Percentiles rank a stretch among this genome's conserved stretches.
These are phyloP conservation scores for Acidomyces sp. DNA, from an alignment of 495 filamentous ascomycete species.

Conservation along the genomic window DNA sequence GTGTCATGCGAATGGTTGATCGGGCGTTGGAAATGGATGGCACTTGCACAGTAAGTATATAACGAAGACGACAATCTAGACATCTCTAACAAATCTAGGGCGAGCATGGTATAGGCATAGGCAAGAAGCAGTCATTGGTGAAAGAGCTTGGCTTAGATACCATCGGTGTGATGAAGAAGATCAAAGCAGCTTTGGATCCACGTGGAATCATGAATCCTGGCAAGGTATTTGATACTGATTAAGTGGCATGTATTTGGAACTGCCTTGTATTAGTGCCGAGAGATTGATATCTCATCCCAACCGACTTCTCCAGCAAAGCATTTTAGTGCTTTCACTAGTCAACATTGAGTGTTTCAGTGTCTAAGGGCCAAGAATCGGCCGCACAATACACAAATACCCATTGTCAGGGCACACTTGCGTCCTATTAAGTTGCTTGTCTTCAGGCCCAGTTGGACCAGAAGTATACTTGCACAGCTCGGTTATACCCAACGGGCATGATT, in stretches of 20 bases:
- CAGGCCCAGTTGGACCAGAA: conserved; percentile 15
- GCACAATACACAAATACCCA: no score
- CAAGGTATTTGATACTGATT: conserved; percentile 56
- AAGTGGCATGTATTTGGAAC: no score
- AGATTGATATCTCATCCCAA: no score
- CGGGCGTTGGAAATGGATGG: conserved; percentile 85
- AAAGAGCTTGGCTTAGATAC: conserved; percentile 76
- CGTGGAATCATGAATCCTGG: conserved; percentile 85
- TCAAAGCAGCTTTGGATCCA: conserved; percentile 78
- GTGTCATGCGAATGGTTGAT: conserved; percentile 79
- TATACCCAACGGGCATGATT: conserved; percentile 13
- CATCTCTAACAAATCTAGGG: no score
- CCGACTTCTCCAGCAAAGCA: no score
- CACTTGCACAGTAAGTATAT: conserved; percentile 44
- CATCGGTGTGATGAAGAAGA: conserved; percentile 68
- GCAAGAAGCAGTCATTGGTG: conserved; percentile 68
- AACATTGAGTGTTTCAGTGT: no score
- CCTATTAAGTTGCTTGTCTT: conserved; percentile 19
- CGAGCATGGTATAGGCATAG: conserved; percentile 80
- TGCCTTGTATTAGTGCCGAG: no score
- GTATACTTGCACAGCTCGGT: conserved; percentile 12
- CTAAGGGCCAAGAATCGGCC: no score
- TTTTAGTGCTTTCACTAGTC: no score
- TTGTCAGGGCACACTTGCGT: no score
- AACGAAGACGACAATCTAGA: no score